Evolutionary conservation across 1,139 yeast species (phyloP).

Genomic region (Protomyces inouyei): DNA sequence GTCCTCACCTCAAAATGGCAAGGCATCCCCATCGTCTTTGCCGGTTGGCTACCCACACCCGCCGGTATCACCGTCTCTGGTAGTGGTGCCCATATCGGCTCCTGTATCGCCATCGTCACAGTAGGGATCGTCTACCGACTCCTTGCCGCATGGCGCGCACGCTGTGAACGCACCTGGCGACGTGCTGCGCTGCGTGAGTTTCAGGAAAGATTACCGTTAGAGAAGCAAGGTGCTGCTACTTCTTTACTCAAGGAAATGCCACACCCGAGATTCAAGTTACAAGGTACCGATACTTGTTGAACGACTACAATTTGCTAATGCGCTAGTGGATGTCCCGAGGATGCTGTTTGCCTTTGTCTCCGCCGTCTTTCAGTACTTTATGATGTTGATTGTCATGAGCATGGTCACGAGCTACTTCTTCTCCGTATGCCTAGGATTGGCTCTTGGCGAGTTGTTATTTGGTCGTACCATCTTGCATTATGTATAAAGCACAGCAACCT

Average conservation of each 20-base stretch:
- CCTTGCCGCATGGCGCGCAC: not conserved
- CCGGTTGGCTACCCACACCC: not conserved
- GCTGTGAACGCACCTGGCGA: not conserved
- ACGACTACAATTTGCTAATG: not conserved
- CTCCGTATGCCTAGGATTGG: not conserved
- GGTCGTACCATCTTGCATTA: not conserved
- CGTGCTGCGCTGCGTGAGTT: not conserved
- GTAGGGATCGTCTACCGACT: not conserved
- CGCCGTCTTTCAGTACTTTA: not conserved
- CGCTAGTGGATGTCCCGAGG: not conserved
- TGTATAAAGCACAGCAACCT: not conserved
- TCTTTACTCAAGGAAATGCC: not conserved
- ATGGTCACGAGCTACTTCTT: not conserved
- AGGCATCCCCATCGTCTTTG: not conserved
- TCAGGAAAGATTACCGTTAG: not conserved
- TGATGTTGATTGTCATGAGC: not conserved
- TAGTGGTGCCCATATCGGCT: not conserved
- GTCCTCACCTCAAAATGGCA: not conserved
- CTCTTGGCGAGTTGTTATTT: not conserved
- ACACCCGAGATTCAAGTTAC: not conserved
- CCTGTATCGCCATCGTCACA: not conserved
- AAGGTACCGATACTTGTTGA: not conserved
- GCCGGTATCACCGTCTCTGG: not conserved
- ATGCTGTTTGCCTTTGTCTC: not conserved
- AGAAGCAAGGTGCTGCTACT: not conserved